Base-by-base conservation (phyloP, 2,329 filamentous ascomycete genomes). In the Plectosphaerella plurivora region DNA sequence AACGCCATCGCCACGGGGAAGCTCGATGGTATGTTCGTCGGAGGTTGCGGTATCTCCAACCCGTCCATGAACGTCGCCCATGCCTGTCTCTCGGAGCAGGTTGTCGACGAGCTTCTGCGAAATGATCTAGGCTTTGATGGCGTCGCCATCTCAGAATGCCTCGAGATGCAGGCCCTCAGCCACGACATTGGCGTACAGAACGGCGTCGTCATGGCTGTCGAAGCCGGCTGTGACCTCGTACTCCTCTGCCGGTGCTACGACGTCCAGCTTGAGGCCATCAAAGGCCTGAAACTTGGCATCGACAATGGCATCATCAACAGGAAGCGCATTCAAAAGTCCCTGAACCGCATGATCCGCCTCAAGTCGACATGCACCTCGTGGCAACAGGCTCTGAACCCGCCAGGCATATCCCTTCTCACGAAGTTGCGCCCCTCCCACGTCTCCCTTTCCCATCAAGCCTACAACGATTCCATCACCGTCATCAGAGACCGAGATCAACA, bases 111-210 rank as follows among this genome's bases (percentile, higher is more conserved):
- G 53, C 73, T 97, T 20, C 75, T 97, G 4, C 83, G 93, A n/a
- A 87, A 88, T 54, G 91, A 97, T 59, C 80, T 97, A 22, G 88
- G 88, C 3, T 97, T 97, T 61, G 83, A 90, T 48, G 93, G 93
- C 1, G 92, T 97, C 3, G 91, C 94, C 22, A 91, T 97, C 48
- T 97, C 92, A 0, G 93, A 97, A 65, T 97, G 93, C 59, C 73
- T 97, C 8, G 93, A 97, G 67, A 97, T 97, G 93, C 92, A 97
- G 64, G 91, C 92, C 0, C 79, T 97, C 9, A 94, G 91, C 58
- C 90, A 96, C 64, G 95, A 97, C 61, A 94, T 97, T 48, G 93
- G 93, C n/a, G 91, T 99, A 16, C 91, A 93, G 60, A 93, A 94
- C 41, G 94, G 94, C 12, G 96, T 93, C 1, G 91, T 97, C 60